phyloP scores from a whole-genome alignment of 306 rosid species.

The Citrullus colocynthis region DNA sequence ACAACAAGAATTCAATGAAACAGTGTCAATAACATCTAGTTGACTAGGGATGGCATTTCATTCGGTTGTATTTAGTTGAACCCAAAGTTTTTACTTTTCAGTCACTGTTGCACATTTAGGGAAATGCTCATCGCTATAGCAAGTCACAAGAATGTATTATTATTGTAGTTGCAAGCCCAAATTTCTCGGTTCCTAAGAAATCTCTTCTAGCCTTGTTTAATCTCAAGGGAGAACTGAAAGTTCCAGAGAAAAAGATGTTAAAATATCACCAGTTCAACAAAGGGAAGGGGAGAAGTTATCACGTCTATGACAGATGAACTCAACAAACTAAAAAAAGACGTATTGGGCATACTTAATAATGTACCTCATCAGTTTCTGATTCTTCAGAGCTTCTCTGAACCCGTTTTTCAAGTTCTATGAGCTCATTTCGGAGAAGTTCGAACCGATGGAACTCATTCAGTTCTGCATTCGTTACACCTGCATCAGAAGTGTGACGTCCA shows the following conservation, averaged over 20 bases:
- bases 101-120: background rate
- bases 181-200: background rate
- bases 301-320: background rate
- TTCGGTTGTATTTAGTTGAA: background rate
- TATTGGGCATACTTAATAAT: slow-evolving; percentile 1
- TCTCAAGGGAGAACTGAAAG: background rate
- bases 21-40: background rate
- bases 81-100: background rate
- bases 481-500: slow-evolving; percentile 37
- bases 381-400: slow-evolving; percentile 70
- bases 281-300: background rate
- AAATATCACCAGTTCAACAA: background rate
- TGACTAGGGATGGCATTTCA: background rate
- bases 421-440: slow-evolving; percentile 71
- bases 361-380: slow-evolving; percentile 61
- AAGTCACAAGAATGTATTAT: background rate
- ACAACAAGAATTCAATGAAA: background rate
- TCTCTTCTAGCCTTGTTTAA: background rate
- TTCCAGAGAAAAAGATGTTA: background rate
- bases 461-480: slow-evolving; percentile 34
- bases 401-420: slow-evolving; percentile 76
- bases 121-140: background rate
- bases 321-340: background rate
- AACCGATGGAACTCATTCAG: slow-evolving; percentile 67
- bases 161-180: background rate